Conservation (phyloP, 1,284 basidiomycete genomes). For the Cutaneotrichosporon spelunceum region DNA sequence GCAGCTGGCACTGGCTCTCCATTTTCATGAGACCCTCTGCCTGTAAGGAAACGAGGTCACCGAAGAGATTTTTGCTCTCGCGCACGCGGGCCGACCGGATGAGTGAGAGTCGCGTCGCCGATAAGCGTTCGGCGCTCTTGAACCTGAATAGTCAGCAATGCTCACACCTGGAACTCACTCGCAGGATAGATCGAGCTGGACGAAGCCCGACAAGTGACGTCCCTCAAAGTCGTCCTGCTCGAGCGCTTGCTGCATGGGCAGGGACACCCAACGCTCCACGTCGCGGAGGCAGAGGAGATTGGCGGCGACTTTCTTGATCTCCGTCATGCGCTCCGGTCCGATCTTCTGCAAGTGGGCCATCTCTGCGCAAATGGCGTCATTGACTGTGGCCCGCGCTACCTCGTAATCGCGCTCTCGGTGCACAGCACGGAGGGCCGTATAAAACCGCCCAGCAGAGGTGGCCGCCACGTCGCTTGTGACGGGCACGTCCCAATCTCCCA, state of each 20-base stretch:
- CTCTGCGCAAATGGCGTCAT: slow-evolving; percentile 59
- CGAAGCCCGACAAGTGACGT: slow-evolving; percentile 54
- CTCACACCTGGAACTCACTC: slow-evolving; percentile 57
- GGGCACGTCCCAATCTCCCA: slow-evolving; percentile 88
- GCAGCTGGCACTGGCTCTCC: slow-evolving; percentile 69
- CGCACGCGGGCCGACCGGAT: slow-evolving; percentile 65
- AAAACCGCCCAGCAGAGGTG: slow-evolving; percentile 60
- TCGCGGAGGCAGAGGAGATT: slow-evolving; percentile 76
- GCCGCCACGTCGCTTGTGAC: slow-evolving; percentile 45
- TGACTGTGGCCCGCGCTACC: slow-evolving; percentile 56
- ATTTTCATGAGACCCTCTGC: slow-evolving; percentile 58
- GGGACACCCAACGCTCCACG: slow-evolving; percentile 52
- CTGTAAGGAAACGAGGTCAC: slow-evolving; percentile 62
- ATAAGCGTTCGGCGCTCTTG: slow-evolving; percentile 67
- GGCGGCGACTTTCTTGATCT: slow-evolving; percentile 64
- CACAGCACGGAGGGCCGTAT: slow-evolving; percentile 71
- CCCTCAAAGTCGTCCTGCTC: slow-evolving; percentile 47
- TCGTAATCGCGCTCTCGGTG: slow-evolving; percentile 65
- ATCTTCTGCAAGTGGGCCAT: slow-evolving; percentile 64
- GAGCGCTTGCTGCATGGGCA: slow-evolving; percentile 27
- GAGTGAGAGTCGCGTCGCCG: slow-evolving; percentile 79
- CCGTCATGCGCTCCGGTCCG: slow-evolving; percentile 70
- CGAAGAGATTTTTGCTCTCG: slow-evolving; percentile 59
- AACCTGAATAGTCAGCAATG: slow-evolving; percentile 59
- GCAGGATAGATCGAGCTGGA: slow-evolving; percentile 58